Percentiles rank a stretch among this genome's conserved stretches.
These are phyloP conservation scores for Carpinus fangiana DNA, from an alignment of 306 rosid genomes.

Conservation along the genomic window DNA sequence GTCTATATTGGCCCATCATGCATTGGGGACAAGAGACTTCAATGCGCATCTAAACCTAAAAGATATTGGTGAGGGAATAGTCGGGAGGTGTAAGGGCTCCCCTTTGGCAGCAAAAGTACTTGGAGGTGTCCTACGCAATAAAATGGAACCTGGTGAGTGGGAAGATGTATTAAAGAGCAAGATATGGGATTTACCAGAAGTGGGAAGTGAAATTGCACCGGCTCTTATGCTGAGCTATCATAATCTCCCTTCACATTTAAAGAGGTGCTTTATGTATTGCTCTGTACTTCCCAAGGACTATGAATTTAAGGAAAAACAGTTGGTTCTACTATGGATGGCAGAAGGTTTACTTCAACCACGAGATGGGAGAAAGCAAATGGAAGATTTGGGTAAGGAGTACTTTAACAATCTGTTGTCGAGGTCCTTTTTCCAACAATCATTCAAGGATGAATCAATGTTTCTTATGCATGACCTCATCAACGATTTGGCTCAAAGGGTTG, in stretches of 20 bases:
- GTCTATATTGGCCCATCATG: neutral
- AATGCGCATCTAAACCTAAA: neutral
- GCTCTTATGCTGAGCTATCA: constrained; percentile 8
- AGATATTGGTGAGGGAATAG: neutral
- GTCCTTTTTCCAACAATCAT: neutral
- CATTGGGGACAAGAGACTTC: constrained; percentile 1
- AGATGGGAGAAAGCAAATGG: neutral
- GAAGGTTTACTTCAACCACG: neutral
- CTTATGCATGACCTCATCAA: constrained; percentile 14
- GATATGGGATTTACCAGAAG: neutral
- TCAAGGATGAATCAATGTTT: neutral
- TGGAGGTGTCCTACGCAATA: neutral
- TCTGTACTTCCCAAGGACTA: constrained; percentile 3
- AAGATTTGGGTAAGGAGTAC: neutral
- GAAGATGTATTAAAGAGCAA: neutral
- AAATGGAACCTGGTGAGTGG: neutral
- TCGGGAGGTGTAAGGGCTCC: neutral
- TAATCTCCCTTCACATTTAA: constrained; percentile 5
- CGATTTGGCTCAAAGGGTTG: neutral
- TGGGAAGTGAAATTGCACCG: neutral
- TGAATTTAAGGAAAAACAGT: neutral
- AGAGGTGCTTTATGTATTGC: constrained; percentile 13
- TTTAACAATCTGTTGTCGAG: neutral
- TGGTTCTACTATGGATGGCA: constrained; percentile 6
- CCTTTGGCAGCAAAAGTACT: constrained; percentile 12